Evolutionary conservation across 73 alveolate genomes (phyloP).

Genomic region (Tetrahymena elliotti): DNA sequence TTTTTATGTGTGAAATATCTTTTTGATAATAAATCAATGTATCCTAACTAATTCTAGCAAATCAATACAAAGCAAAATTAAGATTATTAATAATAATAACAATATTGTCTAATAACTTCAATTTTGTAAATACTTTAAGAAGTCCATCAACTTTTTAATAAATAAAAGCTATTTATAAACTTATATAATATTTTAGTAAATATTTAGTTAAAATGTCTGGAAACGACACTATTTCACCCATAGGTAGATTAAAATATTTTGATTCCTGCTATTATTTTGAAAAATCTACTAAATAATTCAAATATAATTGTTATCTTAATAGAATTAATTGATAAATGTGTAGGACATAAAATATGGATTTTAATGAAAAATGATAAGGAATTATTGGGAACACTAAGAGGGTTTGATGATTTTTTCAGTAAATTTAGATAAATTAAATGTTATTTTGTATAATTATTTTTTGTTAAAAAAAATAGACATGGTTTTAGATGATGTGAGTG

Average conservation of each 20-base stretch:
- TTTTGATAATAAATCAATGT: not conserved
- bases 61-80: not conserved
- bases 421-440: not conserved
- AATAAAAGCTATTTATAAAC: not conserved
- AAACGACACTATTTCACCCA: not conserved
- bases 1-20: not conserved
- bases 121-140: not conserved
- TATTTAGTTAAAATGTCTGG: not conserved
- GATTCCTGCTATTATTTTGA: not conserved
- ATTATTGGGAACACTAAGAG: conserved; percentile 53
- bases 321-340: conserved; percentile 55
- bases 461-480: conserved; percentile 17
- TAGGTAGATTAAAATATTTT: not conserved
- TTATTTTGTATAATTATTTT: not conserved
- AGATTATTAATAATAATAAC: not conserved
- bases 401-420: conserved; percentile 57
- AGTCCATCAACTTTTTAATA: not conserved
- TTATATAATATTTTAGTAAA: not conserved
- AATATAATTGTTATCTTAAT: not conserved
- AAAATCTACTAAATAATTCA: not conserved
- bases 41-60: not conserved
- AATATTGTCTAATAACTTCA: not conserved
- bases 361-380: conserved; percentile 53
- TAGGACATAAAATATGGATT: conserved; percentile 51
- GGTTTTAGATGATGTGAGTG: conserved; percentile 61